Evolutionary conservation across 257 asterid genomes (phyloP), one percentile per base, ranked within the genome.

Genomic region (Solanum sejunctum): DNA sequence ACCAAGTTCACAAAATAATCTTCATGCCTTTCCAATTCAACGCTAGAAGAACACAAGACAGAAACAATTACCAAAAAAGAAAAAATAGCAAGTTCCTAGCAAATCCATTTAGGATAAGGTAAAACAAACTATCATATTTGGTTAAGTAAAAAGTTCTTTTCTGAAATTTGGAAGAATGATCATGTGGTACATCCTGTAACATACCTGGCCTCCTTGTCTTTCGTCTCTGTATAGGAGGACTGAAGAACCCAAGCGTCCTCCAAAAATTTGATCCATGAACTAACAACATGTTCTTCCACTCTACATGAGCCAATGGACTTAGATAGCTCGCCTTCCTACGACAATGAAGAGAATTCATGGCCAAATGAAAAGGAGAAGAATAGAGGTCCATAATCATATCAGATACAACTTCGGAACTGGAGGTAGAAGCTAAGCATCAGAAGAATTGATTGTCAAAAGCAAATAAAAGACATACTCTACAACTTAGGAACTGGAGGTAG

Each of bases 161-260:
- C 45, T 77, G 64, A 52, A 77, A 26, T 23, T 77, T 13, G 26
- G 82, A 77, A 85, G 82, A 77, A 77, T 13, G 47, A 77, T 52
- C 64, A 77, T 77, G 82, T 51, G 64, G 21, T 83, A 85, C 73
- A 57, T 84, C 72, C 49, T 87, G 55, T 58, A 83, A 87, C 92
- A 60, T 91, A 96, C 98, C 82, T 90, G 81, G 92, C 86, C 83
- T 93, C 95, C 86, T 93, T 92, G 88, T 92, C 94, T 88, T 87
- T 93, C 64, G 86, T 87, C 93, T 93, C 96, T 79, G 92, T 86
- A 90, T 91, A 87, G 81, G 95, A 90, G 88, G 93, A 89, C 88
- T 91, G 99, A 89, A 96, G 97, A 73, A 92, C 91, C 99, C 99
- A 95, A n/a, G 99, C 91, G 89, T 96, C 98, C 85, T 96, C 98